Base-by-base conservation (phyloP, 768 basidiomycete species). In the Chalciporus pseudorubinellus region DNA sequence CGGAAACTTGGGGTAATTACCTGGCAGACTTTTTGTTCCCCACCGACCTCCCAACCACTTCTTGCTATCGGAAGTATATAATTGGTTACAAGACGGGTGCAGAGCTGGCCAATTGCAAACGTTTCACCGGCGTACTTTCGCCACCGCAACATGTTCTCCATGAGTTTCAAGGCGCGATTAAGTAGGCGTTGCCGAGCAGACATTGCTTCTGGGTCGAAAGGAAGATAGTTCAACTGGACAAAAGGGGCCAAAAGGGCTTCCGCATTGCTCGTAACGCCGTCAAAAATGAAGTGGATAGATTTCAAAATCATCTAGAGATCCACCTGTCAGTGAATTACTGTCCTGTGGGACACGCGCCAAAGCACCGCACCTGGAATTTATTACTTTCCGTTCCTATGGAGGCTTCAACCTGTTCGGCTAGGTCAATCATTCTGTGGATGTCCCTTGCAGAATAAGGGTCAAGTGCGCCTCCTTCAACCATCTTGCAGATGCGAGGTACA, bases 41-140 rank as follows among this genome's bases (percentile, higher is more conserved):
- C 92, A 11, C 94, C 92, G 33, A 90, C 87, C 39, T 92, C 90
- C 94, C 93, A 97, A 9, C 87, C 88, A 50, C 76, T 78, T 53
- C 82, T 77, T 6, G 92, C 85, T 26, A 89, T 74, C 6, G 79
- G 81, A 44, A 87, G 60, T 39, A 94, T 76, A 54, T 77, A 78
- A 18, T 77, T 72, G 19, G 78, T 78, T 9, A 89, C 74, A 14
- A 93, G 67, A 55, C 74, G 76, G 13, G 70, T 75, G 19, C 81
- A 75, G 40, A 89, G 70, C 43, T 74, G 67, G 8, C 77, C 80
- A n/a, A 83, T 60, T 7, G 80, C 80, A 57, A 75, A 83, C 43
- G 71, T 73, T 56, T 84, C 84, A 21, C 83, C 82, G 3, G 80
- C 74, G 59, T 85, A 84, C 60, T 86, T 86, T 52, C 87, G 76